Evolutionary conservation across 106 monocot genomes (phyloP).

Genomic region (Acorus gramineus): DNA sequence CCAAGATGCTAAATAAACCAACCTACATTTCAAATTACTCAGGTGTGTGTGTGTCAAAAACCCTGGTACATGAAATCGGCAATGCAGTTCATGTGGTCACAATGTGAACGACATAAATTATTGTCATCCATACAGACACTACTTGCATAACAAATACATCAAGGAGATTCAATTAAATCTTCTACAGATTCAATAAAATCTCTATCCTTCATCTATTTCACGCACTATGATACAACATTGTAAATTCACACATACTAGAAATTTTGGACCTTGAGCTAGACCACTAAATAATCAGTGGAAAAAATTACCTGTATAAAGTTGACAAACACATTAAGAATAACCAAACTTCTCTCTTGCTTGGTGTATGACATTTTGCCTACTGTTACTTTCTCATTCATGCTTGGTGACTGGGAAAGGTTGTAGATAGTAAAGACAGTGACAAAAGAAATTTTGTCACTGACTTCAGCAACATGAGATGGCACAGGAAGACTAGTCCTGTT

Average conservation of each 20-base stretch:
- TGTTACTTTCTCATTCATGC: conserved; percentile 13
- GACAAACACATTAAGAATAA: conserved; percentile 49
- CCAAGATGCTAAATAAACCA: no score
- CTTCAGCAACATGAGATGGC: conserved; percentile 2
- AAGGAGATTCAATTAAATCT: no score
- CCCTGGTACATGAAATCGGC: no score
- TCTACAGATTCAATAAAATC: no score
- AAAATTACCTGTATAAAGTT: conserved; percentile 73
- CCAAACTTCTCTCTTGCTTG: conserved; percentile 41
- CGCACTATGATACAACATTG: no score
- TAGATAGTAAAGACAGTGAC: conserved; percentile 73
- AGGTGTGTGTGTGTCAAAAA: no score
- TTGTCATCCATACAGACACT: no score
- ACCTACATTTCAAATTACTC: no score
- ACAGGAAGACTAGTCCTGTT: conserved; percentile 22
- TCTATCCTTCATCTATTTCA: no score
- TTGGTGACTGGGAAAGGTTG: conserved; percentile 10
- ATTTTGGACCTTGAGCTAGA: not conserved
- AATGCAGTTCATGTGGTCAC: no score
- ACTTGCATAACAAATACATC: no score
- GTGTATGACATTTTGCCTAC: conserved; percentile 43
- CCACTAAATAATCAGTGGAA: not conserved
- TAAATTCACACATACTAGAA: not conserved
- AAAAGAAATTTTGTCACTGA: conserved; percentile 40
- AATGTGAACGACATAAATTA: no score